Percentiles rank a stretch among this genome's conserved stretches.
These are phyloP conservation scores for Iberis pinnata DNA, from an alignment of 345 rosid genomes.

Conservation along the genomic window DNA sequence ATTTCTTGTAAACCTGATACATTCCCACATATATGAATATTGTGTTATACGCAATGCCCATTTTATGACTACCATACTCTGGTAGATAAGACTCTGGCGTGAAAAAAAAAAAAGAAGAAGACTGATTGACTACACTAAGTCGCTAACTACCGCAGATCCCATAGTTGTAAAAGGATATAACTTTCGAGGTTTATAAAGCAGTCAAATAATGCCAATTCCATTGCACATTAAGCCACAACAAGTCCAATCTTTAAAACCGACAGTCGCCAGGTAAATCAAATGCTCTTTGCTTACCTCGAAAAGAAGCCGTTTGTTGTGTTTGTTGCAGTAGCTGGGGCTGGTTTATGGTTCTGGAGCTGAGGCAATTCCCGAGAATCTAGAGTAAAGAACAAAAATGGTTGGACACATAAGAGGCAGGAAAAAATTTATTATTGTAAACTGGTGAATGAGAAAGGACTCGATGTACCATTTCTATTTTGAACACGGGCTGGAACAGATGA, in stretches of 20 bases:
- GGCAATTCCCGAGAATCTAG: conserved; percentile 42
- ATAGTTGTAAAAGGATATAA: neutral
- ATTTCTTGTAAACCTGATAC: conserved; percentile 50
- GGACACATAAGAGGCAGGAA: conserved; percentile 5
- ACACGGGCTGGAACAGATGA: conserved; percentile 36
- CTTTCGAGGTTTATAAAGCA: neutral
- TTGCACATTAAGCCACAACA: neutral
- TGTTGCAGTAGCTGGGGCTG: conserved; percentile 10
- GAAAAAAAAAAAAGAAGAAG: too few species aligned
- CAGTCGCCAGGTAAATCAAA: conserved; percentile 1
- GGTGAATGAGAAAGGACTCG: neutral
- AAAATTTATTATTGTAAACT: neutral
- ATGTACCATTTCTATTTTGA: conserved; percentile 41
- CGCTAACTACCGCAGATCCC: conserved; percentile 5
- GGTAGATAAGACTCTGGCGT: too few species aligned
- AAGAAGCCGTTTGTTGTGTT: conserved; percentile 42
- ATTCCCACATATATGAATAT: neutral
- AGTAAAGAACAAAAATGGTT: neutral
- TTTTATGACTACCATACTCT: neutral
- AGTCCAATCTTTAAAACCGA: neutral
- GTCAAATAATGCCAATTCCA: neutral
- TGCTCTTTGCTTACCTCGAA: conserved; percentile 40
- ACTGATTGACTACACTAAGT: too few species aligned
- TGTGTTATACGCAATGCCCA: conserved; percentile 5
- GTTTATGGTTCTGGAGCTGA: conserved; percentile 33